phyloP scores from a whole-genome alignment of 192 early-diverging fungal genomes.

The Diversispora epigaea region DNA sequence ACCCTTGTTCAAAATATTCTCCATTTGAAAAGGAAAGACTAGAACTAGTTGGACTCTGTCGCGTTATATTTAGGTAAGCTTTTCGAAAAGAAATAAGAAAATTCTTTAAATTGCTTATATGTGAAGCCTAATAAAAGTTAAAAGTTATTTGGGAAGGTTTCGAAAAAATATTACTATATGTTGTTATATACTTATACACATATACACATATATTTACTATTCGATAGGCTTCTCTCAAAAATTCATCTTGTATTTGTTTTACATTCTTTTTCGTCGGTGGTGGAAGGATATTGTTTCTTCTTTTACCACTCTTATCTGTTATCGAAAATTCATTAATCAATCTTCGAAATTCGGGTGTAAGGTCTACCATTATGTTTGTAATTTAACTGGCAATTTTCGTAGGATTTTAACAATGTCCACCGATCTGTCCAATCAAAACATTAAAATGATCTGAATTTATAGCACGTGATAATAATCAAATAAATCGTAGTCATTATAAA shows the following conservation, averaged over 20 bases:
- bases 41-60: conserved; percentile 24
- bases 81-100: conserved; percentile 54
- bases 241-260: conserved; percentile 41
- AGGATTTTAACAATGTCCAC: no score
- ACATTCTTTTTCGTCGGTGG: conserved; percentile 23
- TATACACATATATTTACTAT: conserved; percentile 46
- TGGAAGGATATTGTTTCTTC: conserved; percentile 1
- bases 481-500: no score
- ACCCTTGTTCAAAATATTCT: conserved; percentile 4
- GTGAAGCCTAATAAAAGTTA: conserved; percentile 31
- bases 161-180: no score
- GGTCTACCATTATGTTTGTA: conserved; percentile 5
- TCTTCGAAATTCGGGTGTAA: conserved; percentile 26
- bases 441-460: no score
- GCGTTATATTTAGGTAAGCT: conserved; percentile 53
- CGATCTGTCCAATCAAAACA: no score
- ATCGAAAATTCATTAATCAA: conserved; percentile 1
- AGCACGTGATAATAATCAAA: no score
- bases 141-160: no score
- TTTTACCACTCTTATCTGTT: background rate
- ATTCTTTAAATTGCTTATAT: conserved; percentile 50
- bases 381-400: background rate
- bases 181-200: no score
- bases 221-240: conserved; percentile 63
- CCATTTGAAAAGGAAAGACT: conserved; percentile 24